Evolutionary conservation across 2,329 filamentous ascomycete species (phyloP).

Genomic region (Sarocladiaceae sp.): DNA sequence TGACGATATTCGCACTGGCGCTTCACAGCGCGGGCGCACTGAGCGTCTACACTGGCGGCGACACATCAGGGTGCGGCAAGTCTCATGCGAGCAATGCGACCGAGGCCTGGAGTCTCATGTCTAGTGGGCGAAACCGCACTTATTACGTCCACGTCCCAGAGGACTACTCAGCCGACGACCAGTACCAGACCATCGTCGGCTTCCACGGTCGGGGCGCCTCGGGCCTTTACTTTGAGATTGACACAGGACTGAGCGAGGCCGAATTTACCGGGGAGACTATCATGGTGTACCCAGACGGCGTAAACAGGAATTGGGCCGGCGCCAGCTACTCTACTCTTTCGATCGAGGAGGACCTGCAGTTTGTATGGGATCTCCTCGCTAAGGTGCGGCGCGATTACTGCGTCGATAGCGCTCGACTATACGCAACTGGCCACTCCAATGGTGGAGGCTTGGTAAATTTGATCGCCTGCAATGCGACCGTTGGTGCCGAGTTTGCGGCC

Average conservation of each 20-base stretch:
- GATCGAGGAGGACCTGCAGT: slow-evolving; percentile 26
- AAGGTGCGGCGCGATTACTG: slow-evolving; percentile 34
- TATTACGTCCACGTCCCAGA: slow-evolving; percentile 38
- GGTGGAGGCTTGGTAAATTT: slow-evolving; percentile 44
- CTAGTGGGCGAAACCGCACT: slow-evolving; percentile 30
- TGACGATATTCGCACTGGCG: neutral
- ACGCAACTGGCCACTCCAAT: slow-evolving; percentile 42
- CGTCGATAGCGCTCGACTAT: slow-evolving; percentile 39
- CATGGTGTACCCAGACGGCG: slow-evolving; percentile 42
- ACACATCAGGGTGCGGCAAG: slow-evolving; percentile 26
- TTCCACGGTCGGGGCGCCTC: slow-evolving; percentile 41
- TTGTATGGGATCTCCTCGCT: slow-evolving; percentile 37
- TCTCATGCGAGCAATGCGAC: slow-evolving; percentile 21
- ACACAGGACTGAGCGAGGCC: slow-evolving; percentile 22
- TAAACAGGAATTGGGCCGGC: slow-evolving; percentile 24
- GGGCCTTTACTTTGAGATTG: slow-evolving; percentile 38
- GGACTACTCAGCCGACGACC: slow-evolving; percentile 29
- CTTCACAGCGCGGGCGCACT: neutral
- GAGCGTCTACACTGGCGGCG: neutral
- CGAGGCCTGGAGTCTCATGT: slow-evolving; percentile 27
- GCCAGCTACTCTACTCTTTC: slow-evolving; percentile 18
- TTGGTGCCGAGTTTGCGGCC: slow-evolving; percentile 38
- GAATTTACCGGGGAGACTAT: slow-evolving; percentile 33
- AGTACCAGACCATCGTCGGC: slow-evolving; percentile 39
- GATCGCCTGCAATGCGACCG: slow-evolving; percentile 36